These are phyloP conservation scores for Fusarium xylarioides DNA, from an alignment of 2,329 filamentous ascomycete genomes.

Conservation along the genomic window DNA sequence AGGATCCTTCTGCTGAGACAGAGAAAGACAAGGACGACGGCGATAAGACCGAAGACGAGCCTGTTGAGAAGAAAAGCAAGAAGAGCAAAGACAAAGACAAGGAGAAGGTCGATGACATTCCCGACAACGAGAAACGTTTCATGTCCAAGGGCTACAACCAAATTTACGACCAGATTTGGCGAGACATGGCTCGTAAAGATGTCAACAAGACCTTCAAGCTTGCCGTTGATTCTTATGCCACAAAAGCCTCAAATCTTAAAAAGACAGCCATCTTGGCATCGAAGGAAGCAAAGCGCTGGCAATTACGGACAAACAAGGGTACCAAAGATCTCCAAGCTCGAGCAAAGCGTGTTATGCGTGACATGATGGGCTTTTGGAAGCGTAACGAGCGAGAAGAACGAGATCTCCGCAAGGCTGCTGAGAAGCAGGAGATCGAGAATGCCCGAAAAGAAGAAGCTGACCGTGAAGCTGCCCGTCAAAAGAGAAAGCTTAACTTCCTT, in stretches of 20 bases:
- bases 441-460: slow-evolving; percentile 97
- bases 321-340: slow-evolving; percentile 97
- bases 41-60: slow-evolving; percentile 55
- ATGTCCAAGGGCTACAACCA: slow-evolving; percentile 94
- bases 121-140: slow-evolving; percentile 71
- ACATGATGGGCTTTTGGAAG: slow-evolving; percentile 99
- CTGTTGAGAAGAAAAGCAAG: slow-evolving; percentile 57
- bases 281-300: slow-evolving; percentile 97
- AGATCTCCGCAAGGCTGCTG: slow-evolving; percentile 90
- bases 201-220: slow-evolving; percentile 92
- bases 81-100: slow-evolving; percentile 59
- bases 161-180: slow-evolving; percentile 97
- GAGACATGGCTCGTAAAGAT: slow-evolving; percentile 92
- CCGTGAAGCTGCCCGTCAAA: slow-evolving; percentile 95
- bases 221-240: slow-evolving; percentile 84
- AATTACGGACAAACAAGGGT: slow-evolving; percentile 96
- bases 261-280: slow-evolving; percentile 97
- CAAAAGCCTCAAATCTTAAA: slow-evolving; percentile 92
- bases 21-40: slow-evolving; percentile 57
- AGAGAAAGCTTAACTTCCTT: slow-evolving; percentile 98
- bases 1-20: slow-evolving; percentile 40
- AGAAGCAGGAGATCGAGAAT: slow-evolving; percentile 95
- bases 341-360: slow-evolving; percentile 97
- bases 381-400: slow-evolving; percentile 97
- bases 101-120: slow-evolving; percentile 61